phyloP scores from a whole-genome alignment of 352 stramenopile species.

The Pythium myriotylum region DNA sequence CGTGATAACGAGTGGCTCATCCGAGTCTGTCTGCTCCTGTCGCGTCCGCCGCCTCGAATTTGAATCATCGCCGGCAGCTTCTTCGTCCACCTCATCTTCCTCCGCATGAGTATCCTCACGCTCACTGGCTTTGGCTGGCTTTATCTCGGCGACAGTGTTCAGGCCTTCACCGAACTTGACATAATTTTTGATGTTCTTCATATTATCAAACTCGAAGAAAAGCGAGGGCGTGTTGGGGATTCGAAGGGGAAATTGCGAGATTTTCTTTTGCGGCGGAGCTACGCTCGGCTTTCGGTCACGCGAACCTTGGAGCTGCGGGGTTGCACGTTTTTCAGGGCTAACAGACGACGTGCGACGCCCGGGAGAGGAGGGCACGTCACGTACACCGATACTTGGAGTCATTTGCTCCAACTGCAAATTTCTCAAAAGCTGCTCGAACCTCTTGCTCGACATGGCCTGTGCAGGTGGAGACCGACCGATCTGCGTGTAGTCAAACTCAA shows the following conservation, averaged over 20 bases:
- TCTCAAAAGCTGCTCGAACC: constrained; percentile 67
- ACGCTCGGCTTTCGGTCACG: no score
- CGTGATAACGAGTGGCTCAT: constrained; percentile 33
- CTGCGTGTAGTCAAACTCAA: constrained; percentile 82
- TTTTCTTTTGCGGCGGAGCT: background rate
- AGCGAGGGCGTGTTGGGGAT: constrained; percentile 40
- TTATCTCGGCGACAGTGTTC: constrained; percentile 47
- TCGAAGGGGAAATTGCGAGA: constrained; percentile 42
- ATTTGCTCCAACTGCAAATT: constrained; percentile 62
- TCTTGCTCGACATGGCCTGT: constrained; percentile 56
- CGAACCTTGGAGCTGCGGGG: background rate
- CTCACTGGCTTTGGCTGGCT: constrained; percentile 10
- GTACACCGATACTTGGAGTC: constrained; percentile 37
- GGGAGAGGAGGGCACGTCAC: constrained; percentile 7
- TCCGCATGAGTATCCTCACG: constrained; percentile 6
- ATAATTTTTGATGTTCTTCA: constrained; percentile 67
- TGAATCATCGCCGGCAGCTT: background rate
- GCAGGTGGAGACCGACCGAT: constrained; percentile 36
- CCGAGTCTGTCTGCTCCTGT: constrained; percentile 2
- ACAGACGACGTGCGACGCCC: constrained; percentile 8
- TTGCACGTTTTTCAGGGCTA: constrained; percentile 6
- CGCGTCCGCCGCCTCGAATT: background rate
- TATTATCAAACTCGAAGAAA: constrained; percentile 62
- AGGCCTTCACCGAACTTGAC: constrained; percentile 61
- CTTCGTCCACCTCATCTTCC: constrained; percentile 7